Evolutionary conservation across 2,329 filamentous ascomycete genomes (phyloP).

Genomic region (Botrytis fragariae): DNA sequence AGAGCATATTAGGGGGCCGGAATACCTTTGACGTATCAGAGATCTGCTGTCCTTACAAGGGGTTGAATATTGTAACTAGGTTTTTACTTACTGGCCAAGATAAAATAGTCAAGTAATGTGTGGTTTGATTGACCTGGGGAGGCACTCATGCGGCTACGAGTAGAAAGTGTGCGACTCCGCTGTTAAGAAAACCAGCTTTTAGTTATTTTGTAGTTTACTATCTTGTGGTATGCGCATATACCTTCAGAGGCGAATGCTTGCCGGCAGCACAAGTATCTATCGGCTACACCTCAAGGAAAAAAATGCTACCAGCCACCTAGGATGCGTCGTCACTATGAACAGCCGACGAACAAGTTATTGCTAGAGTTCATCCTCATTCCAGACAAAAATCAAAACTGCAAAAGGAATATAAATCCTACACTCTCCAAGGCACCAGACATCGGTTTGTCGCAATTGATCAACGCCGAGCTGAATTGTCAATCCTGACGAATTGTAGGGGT

Average conservation of each 20-base stretch:
- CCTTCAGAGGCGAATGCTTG: no score
- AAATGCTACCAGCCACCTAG: neutral
- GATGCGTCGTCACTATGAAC: no score
- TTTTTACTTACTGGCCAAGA: neutral
- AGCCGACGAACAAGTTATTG: neutral
- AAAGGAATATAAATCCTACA: neutral
- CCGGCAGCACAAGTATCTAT: neutral
- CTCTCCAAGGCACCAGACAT: neutral
- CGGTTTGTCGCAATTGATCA: neutral
- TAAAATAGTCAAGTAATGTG: neutral
- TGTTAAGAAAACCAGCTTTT: fast-evolving
- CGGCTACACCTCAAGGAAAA: neutral
- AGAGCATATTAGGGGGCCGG: neutral
- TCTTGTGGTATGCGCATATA: neutral
- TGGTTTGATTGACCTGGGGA: neutral
- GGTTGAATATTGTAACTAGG: neutral
- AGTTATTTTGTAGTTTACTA: neutral
- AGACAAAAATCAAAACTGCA: neutral
- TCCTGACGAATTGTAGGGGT: neutral
- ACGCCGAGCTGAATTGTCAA: neutral
- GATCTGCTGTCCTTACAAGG: neutral
- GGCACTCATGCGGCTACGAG: neutral
- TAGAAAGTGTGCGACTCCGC: neutral
- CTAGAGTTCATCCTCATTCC: neutral
- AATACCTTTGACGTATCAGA: neutral